A percentile compares a stretch with the other conserved stretches of the same genome.
phyloP scores from a whole-genome alignment of 2,329 filamentous ascomycete species.

The Zasmidium angulare region DNA sequence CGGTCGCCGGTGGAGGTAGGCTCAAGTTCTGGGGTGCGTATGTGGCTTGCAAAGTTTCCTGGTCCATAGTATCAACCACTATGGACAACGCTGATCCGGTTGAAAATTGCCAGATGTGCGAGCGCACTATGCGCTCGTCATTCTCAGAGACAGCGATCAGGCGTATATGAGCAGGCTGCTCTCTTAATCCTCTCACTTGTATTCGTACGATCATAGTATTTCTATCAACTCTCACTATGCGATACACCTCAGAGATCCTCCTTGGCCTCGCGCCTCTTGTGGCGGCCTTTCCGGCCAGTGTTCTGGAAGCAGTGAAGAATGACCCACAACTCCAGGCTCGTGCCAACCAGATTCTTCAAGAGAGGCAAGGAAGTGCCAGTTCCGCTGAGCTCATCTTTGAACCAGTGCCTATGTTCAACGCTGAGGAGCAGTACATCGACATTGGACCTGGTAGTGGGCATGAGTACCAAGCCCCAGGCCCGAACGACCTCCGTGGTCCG shows the following conservation, averaged over 20 bases:
- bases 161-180: not conserved
- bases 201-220: no score
- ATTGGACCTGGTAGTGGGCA: conserved; percentile 21
- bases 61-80: not conserved
- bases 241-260: not conserved
- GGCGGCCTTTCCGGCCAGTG: conserved; percentile 5
- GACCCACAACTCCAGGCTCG: conserved; percentile 5
- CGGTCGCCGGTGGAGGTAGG: not conserved
- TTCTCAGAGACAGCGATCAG: no score
- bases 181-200: no score
- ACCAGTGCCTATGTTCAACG: conserved; percentile 26
- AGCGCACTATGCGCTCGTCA: not conserved
- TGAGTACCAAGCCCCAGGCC: conserved; percentile 25
- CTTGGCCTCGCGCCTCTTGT: conserved; percentile 1
- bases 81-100: not conserved
- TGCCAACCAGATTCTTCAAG: conserved; percentile 1
- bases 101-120: not conserved
- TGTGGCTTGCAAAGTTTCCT: not conserved
- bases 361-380: conserved; percentile 14
- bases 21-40: not conserved
- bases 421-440: conserved; percentile 24
- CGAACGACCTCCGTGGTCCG: conserved; percentile 17
- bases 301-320: not conserved
- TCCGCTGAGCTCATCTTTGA: conserved; percentile 16
- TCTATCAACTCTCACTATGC: no score